Percentiles rank a stretch among this genome's conserved stretches.
These are phyloP conservation scores for Lodderomyces oxycetoniae DNA, from an alignment of 1,139 yeast genomes.

Conservation along the genomic window DNA sequence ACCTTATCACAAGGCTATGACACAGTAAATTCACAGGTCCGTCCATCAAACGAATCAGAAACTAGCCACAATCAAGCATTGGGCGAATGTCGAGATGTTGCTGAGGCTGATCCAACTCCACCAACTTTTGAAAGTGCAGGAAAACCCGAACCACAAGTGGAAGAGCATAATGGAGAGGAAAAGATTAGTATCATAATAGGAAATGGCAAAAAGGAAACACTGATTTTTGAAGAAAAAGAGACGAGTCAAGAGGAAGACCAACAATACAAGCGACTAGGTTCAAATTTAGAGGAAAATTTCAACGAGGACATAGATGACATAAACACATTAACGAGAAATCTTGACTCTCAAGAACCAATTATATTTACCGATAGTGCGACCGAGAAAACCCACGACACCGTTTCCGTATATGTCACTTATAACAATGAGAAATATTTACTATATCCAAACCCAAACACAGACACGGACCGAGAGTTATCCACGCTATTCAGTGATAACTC, in stretches of 20 bases:
- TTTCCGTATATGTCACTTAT: slow-evolving; percentile 9
- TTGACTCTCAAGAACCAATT: slow-evolving; percentile 3
- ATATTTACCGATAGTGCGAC: not conserved
- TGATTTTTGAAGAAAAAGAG: not conserved
- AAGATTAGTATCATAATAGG: slow-evolving; percentile 1
- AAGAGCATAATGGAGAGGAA: slow-evolving; percentile 1
- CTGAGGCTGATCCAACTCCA: no score
- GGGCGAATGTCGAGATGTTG: no score
- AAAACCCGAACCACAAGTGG: no score
- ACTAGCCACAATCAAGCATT: no score
- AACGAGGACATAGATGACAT: slow-evolving; percentile 7
- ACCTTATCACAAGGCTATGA: no score
- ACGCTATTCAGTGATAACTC: not conserved
- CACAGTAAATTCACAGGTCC: no score
- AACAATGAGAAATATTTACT: slow-evolving; percentile 24
- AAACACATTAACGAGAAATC: slow-evolving; percentile 5
- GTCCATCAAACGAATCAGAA: no score
- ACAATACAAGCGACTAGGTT: not conserved
- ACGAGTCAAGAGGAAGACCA: slow-evolving; percentile 1
- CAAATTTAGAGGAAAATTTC: slow-evolving; percentile 2
- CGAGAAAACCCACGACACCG: not conserved
- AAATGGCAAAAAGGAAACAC: slow-evolving; percentile 2
- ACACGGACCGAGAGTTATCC: slow-evolving; percentile 17
- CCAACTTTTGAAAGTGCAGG: no score
- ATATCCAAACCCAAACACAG: slow-evolving; percentile 14